These are phyloP conservation scores for Heteromeles arbutifolia DNA, from an alignment of 306 rosid species.

Conservation along the genomic window DNA sequence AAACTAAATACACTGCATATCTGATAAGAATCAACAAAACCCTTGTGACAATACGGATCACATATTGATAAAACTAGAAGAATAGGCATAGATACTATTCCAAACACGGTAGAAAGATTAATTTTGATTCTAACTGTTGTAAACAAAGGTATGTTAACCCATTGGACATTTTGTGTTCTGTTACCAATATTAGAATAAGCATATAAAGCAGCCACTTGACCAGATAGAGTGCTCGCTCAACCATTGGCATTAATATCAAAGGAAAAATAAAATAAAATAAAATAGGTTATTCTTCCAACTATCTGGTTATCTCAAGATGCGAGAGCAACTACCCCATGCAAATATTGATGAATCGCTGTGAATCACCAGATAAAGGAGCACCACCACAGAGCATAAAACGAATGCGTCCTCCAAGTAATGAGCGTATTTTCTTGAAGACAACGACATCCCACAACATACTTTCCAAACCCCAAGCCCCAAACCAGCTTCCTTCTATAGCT, in stretches of 20 bases:
- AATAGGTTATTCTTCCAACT: not conserved
- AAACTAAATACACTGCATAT: not conserved
- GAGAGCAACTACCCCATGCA: constrained; percentile 72
- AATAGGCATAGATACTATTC: not conserved
- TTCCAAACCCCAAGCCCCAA: constrained; percentile 96
- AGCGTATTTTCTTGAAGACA: constrained; percentile 54
- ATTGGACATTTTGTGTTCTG: not conserved
- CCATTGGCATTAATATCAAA: not conserved
- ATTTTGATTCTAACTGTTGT: not conserved
- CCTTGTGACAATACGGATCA: not conserved
- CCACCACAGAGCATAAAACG: constrained; percentile 85
- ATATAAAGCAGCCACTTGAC: not conserved
- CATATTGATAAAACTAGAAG: not conserved
- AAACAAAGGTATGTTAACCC: not conserved
- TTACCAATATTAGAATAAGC: not conserved
- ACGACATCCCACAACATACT: constrained; percentile 59
- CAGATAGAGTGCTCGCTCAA: not conserved
- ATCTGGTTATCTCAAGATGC: not conserved
- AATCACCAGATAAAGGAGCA: constrained; percentile 81
- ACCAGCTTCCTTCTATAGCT: constrained; percentile 88
- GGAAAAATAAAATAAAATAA: not conserved
- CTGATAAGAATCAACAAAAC: not conserved
- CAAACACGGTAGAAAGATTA: not conserved
- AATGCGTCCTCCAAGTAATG: constrained; percentile 62
- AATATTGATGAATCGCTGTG: constrained; percentile 78